A percentile compares a stretch with the other conserved stretches of the same genome.
Conservation (phyloP, 805 yeast genomes). For the Tanozyma kutaoensis region DNA sequence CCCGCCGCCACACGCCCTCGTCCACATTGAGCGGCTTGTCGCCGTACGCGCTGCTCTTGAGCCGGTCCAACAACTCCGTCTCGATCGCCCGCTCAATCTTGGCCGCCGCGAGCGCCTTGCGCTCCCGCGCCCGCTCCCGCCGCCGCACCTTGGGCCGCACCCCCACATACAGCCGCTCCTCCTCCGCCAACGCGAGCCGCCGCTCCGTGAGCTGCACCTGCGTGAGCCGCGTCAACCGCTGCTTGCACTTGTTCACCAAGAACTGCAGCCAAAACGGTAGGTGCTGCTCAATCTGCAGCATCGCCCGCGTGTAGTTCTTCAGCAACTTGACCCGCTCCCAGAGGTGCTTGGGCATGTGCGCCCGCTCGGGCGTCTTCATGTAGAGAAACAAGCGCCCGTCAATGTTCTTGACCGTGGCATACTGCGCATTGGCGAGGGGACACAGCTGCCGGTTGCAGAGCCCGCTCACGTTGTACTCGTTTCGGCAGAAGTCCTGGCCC, state of each 20-base stretch:
- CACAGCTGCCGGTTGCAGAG: slow-evolving; percentile 88
- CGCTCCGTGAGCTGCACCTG: slow-evolving; percentile 95
- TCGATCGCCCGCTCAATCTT: slow-evolving; percentile 94
- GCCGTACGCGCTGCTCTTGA: slow-evolving; percentile 97
- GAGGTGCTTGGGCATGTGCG: slow-evolving; percentile 83
- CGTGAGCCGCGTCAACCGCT: slow-evolving; percentile 84
- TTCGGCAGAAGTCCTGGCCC: slow-evolving; percentile 86
- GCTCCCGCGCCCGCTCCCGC: slow-evolving; percentile 87
- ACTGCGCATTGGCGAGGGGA: slow-evolving; percentile 88
- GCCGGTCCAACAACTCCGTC: slow-evolving; percentile 84
- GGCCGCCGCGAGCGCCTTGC: slow-evolving; percentile 95
- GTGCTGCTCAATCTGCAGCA: slow-evolving; percentile 79
- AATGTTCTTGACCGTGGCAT: slow-evolving; percentile 74
- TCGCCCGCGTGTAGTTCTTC: slow-evolving; percentile 78
- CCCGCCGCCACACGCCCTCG: slow-evolving; percentile 90
- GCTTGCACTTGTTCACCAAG: slow-evolving; percentile 86
- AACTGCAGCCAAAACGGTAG: slow-evolving; percentile 89
- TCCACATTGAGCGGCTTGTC: slow-evolving; percentile 96
- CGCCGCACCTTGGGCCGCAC: slow-evolving; percentile 88
- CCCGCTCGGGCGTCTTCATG: slow-evolving; percentile 97
- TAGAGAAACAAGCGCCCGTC: slow-evolving; percentile 74
- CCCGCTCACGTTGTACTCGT: slow-evolving; percentile 93
- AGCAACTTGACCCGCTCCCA: slow-evolving; percentile 94
- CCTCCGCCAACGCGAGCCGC: slow-evolving; percentile 79
- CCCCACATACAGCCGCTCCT: slow-evolving; percentile 89